These are phyloP conservation scores for Gyrodon lividus DNA, from an alignment of 768 basidiomycete species.

Conservation along the genomic window DNA sequence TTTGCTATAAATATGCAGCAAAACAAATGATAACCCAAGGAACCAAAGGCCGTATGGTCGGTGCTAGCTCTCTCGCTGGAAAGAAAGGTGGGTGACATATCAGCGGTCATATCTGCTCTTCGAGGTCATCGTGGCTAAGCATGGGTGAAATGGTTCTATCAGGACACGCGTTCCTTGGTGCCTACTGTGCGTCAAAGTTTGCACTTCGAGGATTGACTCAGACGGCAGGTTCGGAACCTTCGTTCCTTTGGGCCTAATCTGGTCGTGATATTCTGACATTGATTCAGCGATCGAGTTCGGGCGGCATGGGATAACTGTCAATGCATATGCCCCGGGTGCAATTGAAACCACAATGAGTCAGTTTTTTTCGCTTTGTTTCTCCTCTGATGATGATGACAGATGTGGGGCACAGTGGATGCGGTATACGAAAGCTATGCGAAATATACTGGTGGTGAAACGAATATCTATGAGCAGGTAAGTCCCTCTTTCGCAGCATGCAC, in stretches of 20 bases:
- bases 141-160: background rate
- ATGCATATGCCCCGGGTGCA: conserved; percentile 35
- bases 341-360: conserved; percentile 30
- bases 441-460: conserved; percentile 11
- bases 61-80: conserved; percentile 37
- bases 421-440: conserved; percentile 14
- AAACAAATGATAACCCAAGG: conserved; percentile 45
- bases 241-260: background rate
- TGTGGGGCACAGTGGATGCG: conserved; percentile 10
- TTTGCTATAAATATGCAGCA: conserved; percentile 44
- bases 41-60: conserved; percentile 41
- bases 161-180: conserved; percentile 30
- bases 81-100: conserved; percentile 21
- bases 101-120: background rate
- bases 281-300: conserved; percentile 34
- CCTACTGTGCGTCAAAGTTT: conserved; percentile 42
- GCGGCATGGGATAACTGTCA: conserved; percentile 32
- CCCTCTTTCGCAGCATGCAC: too few relatives aligned
- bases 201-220: conserved; percentile 44
- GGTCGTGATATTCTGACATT: background rate
- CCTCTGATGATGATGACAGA: background rate
- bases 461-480: conserved; percentile 15
- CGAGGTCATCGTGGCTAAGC: too few relatives aligned
- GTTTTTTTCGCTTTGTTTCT: background rate
- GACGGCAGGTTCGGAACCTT: conserved; percentile 19